Evolutionary conservation across 164 flowering plant genomes (phyloP).

Genomic region (Dillenia turbinata): DNA sequence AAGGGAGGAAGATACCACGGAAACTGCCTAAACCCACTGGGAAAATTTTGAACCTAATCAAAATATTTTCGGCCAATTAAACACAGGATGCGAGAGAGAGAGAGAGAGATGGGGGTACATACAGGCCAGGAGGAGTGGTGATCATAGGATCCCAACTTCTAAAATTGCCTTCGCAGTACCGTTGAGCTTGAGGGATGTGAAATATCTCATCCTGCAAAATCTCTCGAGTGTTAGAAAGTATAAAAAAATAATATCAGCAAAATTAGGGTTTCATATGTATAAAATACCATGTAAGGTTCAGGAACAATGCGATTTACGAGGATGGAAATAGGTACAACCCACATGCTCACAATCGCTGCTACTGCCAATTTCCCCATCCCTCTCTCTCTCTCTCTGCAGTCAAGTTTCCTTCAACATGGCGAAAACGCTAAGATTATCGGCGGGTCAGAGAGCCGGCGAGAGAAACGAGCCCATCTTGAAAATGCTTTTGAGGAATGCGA

Average conservation of each 20-base stretch:
- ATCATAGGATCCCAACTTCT: slow-evolving; percentile 96
- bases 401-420: no score
- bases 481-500: no score
- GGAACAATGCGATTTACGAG: slow-evolving; percentile 71
- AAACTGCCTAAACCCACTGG: no score
- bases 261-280: not conserved
- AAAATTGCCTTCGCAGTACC: slow-evolving; percentile 81
- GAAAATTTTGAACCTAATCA: no score
- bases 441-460: no score
- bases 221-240: no score
- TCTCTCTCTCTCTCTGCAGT: slow-evolving; percentile 1
- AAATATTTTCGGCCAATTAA: not conserved
- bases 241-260: not conserved
- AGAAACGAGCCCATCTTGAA: no score
- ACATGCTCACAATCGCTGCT: slow-evolving; percentile 47
- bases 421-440: no score
- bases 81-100: not conserved
- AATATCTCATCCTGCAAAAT: slow-evolving; percentile 80
- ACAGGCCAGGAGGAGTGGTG: slow-evolving; percentile 98
- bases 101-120: slow-evolving; percentile 11
- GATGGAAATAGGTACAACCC: slow-evolving; percentile 69
- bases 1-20: no score
- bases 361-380: slow-evolving; percentile 67
- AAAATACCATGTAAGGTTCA: slow-evolving; percentile 78
- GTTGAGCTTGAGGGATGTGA: slow-evolving; percentile 89